These are phyloP conservation scores for Salvia miltiorrhiza DNA, from an alignment of 257 asterid genomes.

Conservation along the genomic window DNA sequence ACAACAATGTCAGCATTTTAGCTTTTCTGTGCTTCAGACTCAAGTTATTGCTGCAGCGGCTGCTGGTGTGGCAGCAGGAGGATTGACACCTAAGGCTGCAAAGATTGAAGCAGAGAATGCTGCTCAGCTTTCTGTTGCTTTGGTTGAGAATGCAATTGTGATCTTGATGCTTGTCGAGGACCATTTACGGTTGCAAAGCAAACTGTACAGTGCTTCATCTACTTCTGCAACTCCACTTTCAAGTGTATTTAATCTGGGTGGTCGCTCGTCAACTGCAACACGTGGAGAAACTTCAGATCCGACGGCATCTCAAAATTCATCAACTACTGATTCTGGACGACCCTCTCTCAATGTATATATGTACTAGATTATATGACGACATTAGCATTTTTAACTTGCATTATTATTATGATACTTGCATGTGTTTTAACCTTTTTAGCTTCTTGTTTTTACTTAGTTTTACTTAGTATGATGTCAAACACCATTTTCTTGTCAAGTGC, in stretches of 20 bases:
- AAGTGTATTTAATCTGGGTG: conserved; percentile 43
- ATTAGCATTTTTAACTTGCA: conserved; percentile 6
- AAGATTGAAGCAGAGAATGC: conserved; percentile 96
- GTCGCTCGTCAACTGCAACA: conserved; percentile 44
- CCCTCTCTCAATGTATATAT: conserved; percentile 72
- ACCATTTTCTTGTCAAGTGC: not conserved
- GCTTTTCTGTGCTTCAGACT: conserved; percentile 67
- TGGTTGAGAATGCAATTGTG: conserved; percentile 99
- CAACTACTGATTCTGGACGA: conserved; percentile 65
- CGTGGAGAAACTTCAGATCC: conserved; percentile 52
- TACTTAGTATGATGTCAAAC: not conserved
- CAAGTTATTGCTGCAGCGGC: conserved; percentile 99
- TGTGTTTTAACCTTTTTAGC: conserved; percentile 4
- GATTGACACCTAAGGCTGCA: conserved; percentile 83
- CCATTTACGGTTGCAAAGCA: conserved; percentile 92
- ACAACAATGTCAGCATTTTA: conserved; percentile 36
- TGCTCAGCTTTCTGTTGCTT: conserved; percentile 94
- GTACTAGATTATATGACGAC: conserved; percentile 12
- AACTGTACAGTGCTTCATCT: conserved; percentile 65
- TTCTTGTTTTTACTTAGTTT: conserved; percentile 15
- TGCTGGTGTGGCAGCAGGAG: conserved; percentile 99
- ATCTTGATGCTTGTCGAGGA: conserved; percentile 98
- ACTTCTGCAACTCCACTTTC: conserved; percentile 70
- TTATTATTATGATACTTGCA: conserved; percentile 7
- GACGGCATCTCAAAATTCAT: conserved; percentile 54